These are phyloP conservation scores for Arctium lappa DNA, from an alignment of 129 eudicot species.

Conservation along the genomic window DNA sequence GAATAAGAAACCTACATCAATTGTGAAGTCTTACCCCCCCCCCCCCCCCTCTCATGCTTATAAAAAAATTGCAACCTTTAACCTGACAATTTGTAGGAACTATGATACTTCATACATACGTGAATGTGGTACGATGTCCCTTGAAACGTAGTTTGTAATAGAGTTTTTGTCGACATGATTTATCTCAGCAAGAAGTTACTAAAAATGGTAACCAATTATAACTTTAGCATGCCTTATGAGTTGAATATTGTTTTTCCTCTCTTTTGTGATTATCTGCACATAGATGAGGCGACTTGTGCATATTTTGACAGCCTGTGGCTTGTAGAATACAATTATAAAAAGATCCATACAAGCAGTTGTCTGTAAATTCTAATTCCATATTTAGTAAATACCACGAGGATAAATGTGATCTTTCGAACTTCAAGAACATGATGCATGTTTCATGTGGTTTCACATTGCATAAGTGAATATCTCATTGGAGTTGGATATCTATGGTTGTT, in stretches of 20 bases:
- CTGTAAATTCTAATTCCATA: background rate
- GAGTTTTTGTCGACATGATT: background rate
- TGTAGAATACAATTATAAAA: constrained; percentile 4
- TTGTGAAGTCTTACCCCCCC: background rate
- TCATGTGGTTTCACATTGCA: constrained; percentile 10
- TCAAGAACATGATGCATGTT: background rate
- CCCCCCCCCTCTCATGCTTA: background rate
- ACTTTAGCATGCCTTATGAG: background rate
- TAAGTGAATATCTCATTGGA: background rate
- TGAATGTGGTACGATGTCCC: background rate
- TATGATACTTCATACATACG: background rate
- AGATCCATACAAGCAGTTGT: background rate
- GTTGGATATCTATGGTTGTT: background rate
- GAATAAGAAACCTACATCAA: background rate
- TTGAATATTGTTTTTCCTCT: constrained; percentile 7
- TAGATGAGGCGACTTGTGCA: background rate
- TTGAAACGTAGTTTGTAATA: background rate
- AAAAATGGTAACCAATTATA: constrained; percentile 6
- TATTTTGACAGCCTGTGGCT: background rate
- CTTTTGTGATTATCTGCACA: background rate
- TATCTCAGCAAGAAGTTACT: background rate
- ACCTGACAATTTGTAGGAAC: background rate
- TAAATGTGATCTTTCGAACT: background rate
- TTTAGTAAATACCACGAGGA: background rate
- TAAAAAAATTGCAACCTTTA: background rate